These are phyloP conservation scores for Suillus lakei DNA, from an alignment of 768 basidiomycete genomes.

Conservation along the genomic window DNA sequence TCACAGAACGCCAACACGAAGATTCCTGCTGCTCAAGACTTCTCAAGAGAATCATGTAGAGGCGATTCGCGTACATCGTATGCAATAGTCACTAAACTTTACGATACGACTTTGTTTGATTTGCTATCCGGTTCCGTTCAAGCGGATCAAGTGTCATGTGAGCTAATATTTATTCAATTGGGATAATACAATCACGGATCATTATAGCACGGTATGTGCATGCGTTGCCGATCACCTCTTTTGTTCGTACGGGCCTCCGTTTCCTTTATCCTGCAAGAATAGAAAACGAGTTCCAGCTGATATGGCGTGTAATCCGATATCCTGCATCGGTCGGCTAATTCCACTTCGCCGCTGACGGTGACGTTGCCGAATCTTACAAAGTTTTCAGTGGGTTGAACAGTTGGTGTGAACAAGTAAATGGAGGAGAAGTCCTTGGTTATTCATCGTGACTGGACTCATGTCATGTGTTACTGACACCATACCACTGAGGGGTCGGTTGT, in stretches of 20 bases:
- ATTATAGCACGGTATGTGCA: slow-evolving; percentile 2
- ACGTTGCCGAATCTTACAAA: background rate
- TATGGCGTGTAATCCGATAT: background rate
- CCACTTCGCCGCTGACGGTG: background rate
- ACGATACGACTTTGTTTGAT: background rate
- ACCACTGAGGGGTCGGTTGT: background rate
- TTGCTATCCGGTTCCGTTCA: background rate
- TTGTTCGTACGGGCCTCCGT: slow-evolving; percentile 13
- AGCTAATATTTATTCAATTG: background rate
- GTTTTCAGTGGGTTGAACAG: background rate
- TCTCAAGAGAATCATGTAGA: background rate
- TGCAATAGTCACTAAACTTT: background rate
- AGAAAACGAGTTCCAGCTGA: slow-evolving; percentile 3
- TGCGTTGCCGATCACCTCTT: slow-evolving; percentile 6
- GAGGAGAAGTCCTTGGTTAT: slow-evolving; percentile 3
- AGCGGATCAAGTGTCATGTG: background rate
- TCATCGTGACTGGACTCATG: slow-evolving; percentile 4
- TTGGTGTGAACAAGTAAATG: background rate
- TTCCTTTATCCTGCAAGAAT: background rate
- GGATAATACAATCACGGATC: slow-evolving; percentile 5
- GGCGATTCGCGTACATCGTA: background rate
- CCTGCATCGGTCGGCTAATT: background rate
- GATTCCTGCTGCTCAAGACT: background rate
- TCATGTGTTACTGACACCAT: slow-evolving; percentile 10
- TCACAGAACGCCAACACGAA: background rate